A percentile compares a stretch with the other conserved stretches of the same genome.
Conservation (phyloP, 257 asterid genomes). For the Handroanthus guayacan region DNA sequence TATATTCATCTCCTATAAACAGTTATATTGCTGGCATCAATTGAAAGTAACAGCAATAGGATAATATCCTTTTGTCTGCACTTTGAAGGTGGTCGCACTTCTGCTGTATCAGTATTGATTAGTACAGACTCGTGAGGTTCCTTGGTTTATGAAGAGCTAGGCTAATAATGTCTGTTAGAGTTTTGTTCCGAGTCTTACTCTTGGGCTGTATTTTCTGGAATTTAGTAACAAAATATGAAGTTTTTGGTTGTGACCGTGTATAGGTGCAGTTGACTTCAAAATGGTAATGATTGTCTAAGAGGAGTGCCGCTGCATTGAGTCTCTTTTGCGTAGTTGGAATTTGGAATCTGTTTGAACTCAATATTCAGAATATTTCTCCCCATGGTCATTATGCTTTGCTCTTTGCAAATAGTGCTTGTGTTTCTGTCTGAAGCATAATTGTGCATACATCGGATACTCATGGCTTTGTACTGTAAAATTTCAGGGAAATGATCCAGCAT, state of each 20-base stretch:
- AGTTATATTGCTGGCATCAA: neutral
- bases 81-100: neutral
- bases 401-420: neutral
- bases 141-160: neutral
- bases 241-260: neutral
- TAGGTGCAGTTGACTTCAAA: neutral
- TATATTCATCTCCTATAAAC: neutral
- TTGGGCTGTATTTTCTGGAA: neutral
- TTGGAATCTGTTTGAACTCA: neutral
- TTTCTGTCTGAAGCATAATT: neutral
- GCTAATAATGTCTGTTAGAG: neutral
- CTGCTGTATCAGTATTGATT: neutral
- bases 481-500: slow-evolving; percentile 77
- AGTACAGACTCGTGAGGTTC: neutral
- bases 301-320: neutral
- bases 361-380: neutral
- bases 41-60: neutral
- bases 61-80: neutral
- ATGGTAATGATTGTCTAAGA: neutral
- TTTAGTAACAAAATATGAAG: neutral
- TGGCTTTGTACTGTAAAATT: slow-evolving; percentile 37
- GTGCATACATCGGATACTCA: slow-evolving; percentile 20
- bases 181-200: neutral
- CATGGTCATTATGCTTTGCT: neutral
- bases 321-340: neutral